A percentile compares a stretch with the other conserved stretches of the same genome.
Evolutionary conservation across 2,329 filamentous ascomycete genomes (phyloP).

Genomic region (Colletotrichum nymphaeae): DNA sequence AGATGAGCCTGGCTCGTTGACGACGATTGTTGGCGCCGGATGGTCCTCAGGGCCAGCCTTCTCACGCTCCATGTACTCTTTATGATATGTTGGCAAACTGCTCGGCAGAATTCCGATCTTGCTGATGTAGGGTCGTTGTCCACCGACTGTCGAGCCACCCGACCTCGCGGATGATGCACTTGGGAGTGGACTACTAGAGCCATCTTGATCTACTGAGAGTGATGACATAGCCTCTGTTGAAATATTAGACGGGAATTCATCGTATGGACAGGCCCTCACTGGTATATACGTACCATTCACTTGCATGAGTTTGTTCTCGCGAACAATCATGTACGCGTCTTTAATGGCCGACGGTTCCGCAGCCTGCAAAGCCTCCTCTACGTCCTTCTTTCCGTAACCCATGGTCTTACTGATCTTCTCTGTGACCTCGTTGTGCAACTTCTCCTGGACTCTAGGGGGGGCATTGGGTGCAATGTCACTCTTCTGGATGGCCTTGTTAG

Average conservation of each 20-base stretch:
- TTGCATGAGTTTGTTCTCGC: slow-evolving; percentile 98
- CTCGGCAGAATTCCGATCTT: slow-evolving; percentile 94
- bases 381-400: slow-evolving; percentile 95
- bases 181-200: slow-evolving; percentile 59
- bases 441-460: slow-evolving; percentile 83
- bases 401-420: slow-evolving; percentile 97
- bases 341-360: slow-evolving; percentile 98
- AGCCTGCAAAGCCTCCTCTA: slow-evolving; percentile 91
- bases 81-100: slow-evolving; percentile 90
- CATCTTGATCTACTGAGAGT: slow-evolving; percentile 48
- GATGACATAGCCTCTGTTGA: slow-evolving; percentile 43
- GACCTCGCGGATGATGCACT: slow-evolving; percentile 68
- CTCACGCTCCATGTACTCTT: slow-evolving; percentile 85
- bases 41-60: slow-evolving; percentile 62
- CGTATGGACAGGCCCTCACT: too few relatives aligned
- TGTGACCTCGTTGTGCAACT: slow-evolving; percentile 91
- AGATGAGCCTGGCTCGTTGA: slow-evolving; percentile 58
- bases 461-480: slow-evolving; percentile 84
- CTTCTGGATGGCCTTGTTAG: slow-evolving; percentile 89
- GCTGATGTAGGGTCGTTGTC: slow-evolving; percentile 73
- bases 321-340: slow-evolving; percentile 97
- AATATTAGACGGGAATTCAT: neutral
- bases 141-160: slow-evolving; percentile 60
- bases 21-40: slow-evolving; percentile 55
- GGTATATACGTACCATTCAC: slow-evolving; percentile 73